Percentiles rank a stretch among this genome's conserved stretches.
These are phyloP conservation scores for Penicillium sp. DNA, from an alignment of 2,329 filamentous ascomycete species.

Conservation along the genomic window DNA sequence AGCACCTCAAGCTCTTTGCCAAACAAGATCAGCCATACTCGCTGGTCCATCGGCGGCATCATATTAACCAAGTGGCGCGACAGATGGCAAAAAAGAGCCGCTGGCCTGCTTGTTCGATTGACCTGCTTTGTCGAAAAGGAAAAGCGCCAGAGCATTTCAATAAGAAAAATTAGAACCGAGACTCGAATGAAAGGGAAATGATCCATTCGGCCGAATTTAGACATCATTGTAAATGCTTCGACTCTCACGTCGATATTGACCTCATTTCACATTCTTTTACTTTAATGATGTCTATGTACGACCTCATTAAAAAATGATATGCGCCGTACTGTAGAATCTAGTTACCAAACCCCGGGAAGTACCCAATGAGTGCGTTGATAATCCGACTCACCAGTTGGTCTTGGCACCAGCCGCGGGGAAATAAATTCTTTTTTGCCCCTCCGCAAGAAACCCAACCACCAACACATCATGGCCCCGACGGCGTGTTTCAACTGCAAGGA, in stretches of 20 bases:
- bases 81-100: conserved; percentile 17
- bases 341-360: not conserved
- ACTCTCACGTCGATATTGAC: not conserved
- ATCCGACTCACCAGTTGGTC: conserved; percentile 4
- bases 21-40: too few species aligned
- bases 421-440: conserved; percentile 23
- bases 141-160: conserved; percentile 4
- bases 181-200: not conserved
- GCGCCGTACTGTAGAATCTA: not conserved
- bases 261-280: not conserved
- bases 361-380: not conserved
- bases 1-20: too few species aligned
- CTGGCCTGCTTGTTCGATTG: conserved; percentile 11
- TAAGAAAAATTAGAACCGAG: conserved; percentile 1
- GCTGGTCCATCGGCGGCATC: too few species aligned
- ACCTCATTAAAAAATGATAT: not conserved
- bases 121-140: conserved; percentile 19
- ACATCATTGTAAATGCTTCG: not conserved
- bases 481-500: conserved; percentile 73
- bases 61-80: conserved; percentile 18
- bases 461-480: conserved; percentile 66
- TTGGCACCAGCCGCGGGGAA: conserved; percentile 17
- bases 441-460: conserved; percentile 1
- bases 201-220: not conserved
- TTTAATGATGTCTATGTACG: not conserved